phyloP scores from a whole-genome alignment of 495 filamentous ascomycete genomes.

The Xylona heveae region DNA sequence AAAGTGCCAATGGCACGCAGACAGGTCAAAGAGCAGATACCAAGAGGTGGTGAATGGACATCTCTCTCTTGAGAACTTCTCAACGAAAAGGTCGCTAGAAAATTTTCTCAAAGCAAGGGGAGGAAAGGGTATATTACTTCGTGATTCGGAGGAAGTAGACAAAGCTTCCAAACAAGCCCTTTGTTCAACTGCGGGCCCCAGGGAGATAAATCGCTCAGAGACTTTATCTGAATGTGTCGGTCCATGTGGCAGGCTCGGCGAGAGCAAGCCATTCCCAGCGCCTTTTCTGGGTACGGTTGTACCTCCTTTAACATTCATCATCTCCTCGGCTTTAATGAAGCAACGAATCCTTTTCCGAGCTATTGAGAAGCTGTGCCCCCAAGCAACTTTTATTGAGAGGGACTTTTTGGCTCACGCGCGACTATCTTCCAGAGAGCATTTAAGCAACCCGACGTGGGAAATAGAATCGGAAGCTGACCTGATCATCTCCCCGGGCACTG shows the following conservation, averaged over 20 bases:
- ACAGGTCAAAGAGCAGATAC: conserved; percentile 10
- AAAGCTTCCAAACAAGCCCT: too few relatives aligned
- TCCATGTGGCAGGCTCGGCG: too few relatives aligned
- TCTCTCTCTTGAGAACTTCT: conserved; percentile 5
- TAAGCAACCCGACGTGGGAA: conserved; percentile 14
- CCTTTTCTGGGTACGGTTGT: conserved; percentile 5
- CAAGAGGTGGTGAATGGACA: neutral
- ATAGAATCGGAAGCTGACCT: conserved; percentile 71
- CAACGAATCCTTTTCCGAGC: conserved; percentile 20
- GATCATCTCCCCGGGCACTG: conserved; percentile 46
- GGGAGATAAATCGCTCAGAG: too few relatives aligned
- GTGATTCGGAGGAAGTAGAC: too few relatives aligned
- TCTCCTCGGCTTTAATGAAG: conserved; percentile 24
- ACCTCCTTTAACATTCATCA: conserved; percentile 18
- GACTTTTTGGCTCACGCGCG: too few relatives aligned
- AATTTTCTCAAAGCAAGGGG: too few relatives aligned
- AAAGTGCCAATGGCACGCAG: too few relatives aligned
- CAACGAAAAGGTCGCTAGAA: too few relatives aligned
- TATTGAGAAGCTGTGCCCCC: conserved; percentile 28
- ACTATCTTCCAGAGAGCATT: conserved; percentile 14
- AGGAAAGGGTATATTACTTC: too few relatives aligned
- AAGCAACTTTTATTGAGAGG: conserved; percentile 33
- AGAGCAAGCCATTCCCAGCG: conserved; percentile 4
- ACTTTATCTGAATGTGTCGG: too few relatives aligned
- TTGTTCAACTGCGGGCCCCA: too few relatives aligned